phyloP scores from a whole-genome alignment of 208 protist genomes.

The Lotmaria passim region DNA sequence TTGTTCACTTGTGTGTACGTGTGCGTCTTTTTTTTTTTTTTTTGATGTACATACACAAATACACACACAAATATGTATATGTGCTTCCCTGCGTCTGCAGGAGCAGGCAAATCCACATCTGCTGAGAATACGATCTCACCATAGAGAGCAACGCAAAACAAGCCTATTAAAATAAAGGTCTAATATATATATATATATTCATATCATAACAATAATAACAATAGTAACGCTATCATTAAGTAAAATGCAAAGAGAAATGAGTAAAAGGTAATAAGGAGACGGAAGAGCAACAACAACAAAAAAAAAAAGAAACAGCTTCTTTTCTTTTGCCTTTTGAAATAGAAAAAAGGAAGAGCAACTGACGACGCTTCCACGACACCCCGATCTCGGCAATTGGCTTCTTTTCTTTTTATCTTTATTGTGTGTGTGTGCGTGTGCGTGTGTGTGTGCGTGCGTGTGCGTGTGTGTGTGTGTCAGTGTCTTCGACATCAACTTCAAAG shows the following conservation, averaged over 20 bases:
- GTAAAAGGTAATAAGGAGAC: too few relatives aligned
- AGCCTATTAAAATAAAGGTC: too few relatives aligned
- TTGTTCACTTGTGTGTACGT: too few relatives aligned
- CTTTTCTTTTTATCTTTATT: neutral
- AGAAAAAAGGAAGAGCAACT: neutral
- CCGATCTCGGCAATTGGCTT: neutral
- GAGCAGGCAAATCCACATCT: too few relatives aligned
- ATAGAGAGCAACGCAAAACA: too few relatives aligned
- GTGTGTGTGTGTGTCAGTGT: neutral
- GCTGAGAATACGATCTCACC: too few relatives aligned
- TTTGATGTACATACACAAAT: too few relatives aligned
- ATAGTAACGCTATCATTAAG: neutral
- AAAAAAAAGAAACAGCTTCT: neutral
- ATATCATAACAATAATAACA: neutral
- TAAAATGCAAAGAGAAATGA: neutral
- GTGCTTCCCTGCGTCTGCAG: too few relatives aligned
- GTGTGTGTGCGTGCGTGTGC: neutral
- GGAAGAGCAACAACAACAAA: neutral
- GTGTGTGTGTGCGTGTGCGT: neutral
- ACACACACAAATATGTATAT: too few relatives aligned
- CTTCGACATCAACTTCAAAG: too few relatives aligned
- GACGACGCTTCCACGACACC: too few relatives aligned
- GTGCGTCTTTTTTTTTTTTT: too few relatives aligned
- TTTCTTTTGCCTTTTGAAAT: neutral
- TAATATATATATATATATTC: neutral